These are phyloP conservation scores for Coniophora puteana DNA, from an alignment of 1,284 basidiomycete species.

Conservation along the genomic window DNA sequence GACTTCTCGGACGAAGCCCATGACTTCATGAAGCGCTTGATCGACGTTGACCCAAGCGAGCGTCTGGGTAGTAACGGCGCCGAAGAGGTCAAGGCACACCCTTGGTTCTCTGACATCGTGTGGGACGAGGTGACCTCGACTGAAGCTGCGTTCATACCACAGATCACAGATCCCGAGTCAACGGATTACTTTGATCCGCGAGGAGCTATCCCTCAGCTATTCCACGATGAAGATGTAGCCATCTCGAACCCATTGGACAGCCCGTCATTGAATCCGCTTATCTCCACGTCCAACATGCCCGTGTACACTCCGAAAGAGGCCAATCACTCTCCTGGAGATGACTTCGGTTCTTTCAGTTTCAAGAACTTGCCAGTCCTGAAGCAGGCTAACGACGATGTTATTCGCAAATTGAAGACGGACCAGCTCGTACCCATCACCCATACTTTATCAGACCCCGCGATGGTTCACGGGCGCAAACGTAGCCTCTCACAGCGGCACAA, in stretches of 20 bases:
- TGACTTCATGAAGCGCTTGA: conserved; percentile 88
- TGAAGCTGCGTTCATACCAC: conserved; percentile 94
- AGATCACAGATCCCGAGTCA: conserved; percentile 93
- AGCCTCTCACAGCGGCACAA: conserved; percentile 74
- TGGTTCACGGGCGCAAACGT: conserved; percentile 57
- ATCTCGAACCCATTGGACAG: conserved; percentile 49
- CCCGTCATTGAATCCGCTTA: conserved; percentile 36
- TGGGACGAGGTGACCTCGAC: conserved; percentile 89
- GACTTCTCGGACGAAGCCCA: conserved; percentile 86
- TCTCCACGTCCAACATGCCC: conserved; percentile 40
- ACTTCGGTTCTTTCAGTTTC: conserved; percentile 98
- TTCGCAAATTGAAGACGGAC: conserved; percentile 88
- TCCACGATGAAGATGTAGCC: conserved; percentile 79
- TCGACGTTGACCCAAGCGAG: conserved; percentile 78
- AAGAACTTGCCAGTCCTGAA: conserved; percentile 97
- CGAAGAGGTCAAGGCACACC: conserved; percentile 90
- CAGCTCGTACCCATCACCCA: conserved; percentile 72
- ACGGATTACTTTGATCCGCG: conserved; percentile 99
- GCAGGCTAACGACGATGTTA: conserved; percentile 98
- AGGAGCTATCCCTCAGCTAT: conserved; percentile 85
- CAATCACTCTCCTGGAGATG: conserved; percentile 75
- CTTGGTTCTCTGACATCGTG: conserved; percentile 88
- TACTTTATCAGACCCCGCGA: conserved; percentile 62
- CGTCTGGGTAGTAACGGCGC: conserved; percentile 89
- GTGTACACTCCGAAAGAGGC: conserved; percentile 48